These are phyloP conservation scores for Coemansia sp. DNA, from an alignment of 192 early-diverging fungal species.

Conservation along the genomic window DNA sequence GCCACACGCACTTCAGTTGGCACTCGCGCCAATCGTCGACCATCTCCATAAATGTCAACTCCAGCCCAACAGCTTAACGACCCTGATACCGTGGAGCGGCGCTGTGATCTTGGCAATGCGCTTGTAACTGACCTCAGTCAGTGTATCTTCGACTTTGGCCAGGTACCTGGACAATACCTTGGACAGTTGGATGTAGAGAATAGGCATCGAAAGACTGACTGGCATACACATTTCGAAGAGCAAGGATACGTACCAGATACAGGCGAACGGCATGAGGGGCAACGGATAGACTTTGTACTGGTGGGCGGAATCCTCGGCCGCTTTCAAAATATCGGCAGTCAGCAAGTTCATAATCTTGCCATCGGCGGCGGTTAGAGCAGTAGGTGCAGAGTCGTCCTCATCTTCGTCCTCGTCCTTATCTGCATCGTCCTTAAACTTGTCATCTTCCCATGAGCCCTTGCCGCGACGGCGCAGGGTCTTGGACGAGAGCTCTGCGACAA, in stretches of 20 bases:
- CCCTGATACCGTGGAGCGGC: conserved; percentile 81
- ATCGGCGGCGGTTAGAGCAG: conserved; percentile 39
- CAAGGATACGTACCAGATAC: conserved; percentile 65
- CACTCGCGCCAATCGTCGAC: conserved; percentile 62
- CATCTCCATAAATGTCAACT: conserved; percentile 65
- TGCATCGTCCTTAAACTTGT: conserved; percentile 19
- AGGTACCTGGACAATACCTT: conserved; percentile 54
- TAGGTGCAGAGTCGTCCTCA: conserved; percentile 24
- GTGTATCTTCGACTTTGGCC: conserved; percentile 57
- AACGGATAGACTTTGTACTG: conserved; percentile 61
- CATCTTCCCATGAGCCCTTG: conserved; percentile 53
- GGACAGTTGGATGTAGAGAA: conserved; percentile 59
- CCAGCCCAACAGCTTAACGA: conserved; percentile 91
- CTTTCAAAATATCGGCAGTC: conserved; percentile 65
- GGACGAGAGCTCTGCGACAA: conserved; percentile 65
- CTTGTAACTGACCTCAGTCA: conserved; percentile 65
- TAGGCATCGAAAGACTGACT: conserved; percentile 68
- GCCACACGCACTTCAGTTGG: conserved; percentile 54
- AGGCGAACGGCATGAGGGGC: conserved; percentile 65
- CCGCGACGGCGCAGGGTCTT: conserved; percentile 66
- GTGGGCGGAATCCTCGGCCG: conserved; percentile 56
- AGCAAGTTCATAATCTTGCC: conserved; percentile 76
- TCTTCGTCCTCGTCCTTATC: conserved; percentile 1
- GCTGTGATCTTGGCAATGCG: conserved; percentile 78
- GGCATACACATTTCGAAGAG: conserved; percentile 80